Percentiles rank a stretch among this genome's conserved stretches.
Conservation (phyloP, 1,284 basidiomycete genomes). For the Puccinia horiana region DNA sequence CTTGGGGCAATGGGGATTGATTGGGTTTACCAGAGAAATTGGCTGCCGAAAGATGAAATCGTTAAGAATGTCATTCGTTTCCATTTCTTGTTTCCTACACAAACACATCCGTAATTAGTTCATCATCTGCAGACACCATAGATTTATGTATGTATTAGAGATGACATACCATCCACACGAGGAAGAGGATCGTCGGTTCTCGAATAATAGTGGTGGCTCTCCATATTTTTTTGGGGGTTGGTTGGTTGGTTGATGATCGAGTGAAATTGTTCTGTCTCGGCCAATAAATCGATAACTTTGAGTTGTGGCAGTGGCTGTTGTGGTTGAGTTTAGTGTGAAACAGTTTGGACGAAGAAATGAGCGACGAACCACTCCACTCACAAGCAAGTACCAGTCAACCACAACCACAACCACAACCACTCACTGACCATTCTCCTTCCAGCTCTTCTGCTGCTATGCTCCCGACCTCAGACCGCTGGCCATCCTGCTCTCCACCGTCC, state of each 20-base stretch:
- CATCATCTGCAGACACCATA: no score
- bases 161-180: background rate
- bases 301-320: no score
- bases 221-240: no score
- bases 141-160: no score
- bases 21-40: constrained; percentile 24
- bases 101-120: no score
- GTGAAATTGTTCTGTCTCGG: no score
- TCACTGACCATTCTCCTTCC: background rate
- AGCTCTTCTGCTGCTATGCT: constrained; percentile 44
- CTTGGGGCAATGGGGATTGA: background rate
- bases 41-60: constrained; percentile 15
- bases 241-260: no score
- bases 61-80: constrained; percentile 17
- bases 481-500: constrained; percentile 30
- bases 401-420: background rate
- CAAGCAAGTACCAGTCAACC: background rate
- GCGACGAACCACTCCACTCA: background rate
- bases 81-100: constrained; percentile 4
- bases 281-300: no score
- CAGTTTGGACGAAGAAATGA: no score
- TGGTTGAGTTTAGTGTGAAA: no score
- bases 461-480: constrained; percentile 39
- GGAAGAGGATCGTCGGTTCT: background rate
- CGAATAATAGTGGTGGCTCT: background rate